Evolutionary conservation across 2,329 filamentous ascomycete genomes (phyloP), one percentile per base, ranked within the genome.

Genomic region (Hymenotorrendiella dingleyae): DNA sequence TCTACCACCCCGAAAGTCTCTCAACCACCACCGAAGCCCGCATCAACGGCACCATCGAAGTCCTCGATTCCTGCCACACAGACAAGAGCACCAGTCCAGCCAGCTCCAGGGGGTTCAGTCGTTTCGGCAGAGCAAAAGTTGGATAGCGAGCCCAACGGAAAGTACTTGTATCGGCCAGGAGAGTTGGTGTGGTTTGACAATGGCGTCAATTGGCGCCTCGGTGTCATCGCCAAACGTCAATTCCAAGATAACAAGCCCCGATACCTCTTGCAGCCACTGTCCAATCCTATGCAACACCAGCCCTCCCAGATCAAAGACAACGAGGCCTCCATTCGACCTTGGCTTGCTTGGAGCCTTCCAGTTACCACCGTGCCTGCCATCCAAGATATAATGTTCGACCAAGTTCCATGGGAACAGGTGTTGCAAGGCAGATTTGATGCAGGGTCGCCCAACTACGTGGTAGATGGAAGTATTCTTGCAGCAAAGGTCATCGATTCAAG

Each of bases 311-410:
- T 69, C 9, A 67, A 73, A 17, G 63, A 64, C 2, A 55, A 66
- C 9, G 64, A 74, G 40, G 54, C 58, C 4, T 57, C 65, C 10
- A 62, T 78, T 27, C 67, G 75, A 27, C 75, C 75, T 0, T 79
- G 74, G 74, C 65, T 78, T 21, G 73, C 75, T 1, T 78, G 74
- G 74, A 74, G 69, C 38, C 68, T 73, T 10, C 75, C 75, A 1
- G 55, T 53, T n/a, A 72, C 69, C 42, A 76, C 72, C 2, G 66
- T 69, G 42, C 50, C 56, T 11, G 60, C 53, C 8, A 57, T 79
- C 3, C 67, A 63, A 3, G 47, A 53, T 16, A 54, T 68, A 3
- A 62, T 59, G 4, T 78, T 71, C 52, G 68, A 72, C 14, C 65
- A 64, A 38, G 67, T 73, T 4, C 69, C 76, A 7, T 79, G 75